Base-by-base conservation (phyloP, 2,329 filamentous ascomycete species). In the Remersonia thermophila region DNA sequence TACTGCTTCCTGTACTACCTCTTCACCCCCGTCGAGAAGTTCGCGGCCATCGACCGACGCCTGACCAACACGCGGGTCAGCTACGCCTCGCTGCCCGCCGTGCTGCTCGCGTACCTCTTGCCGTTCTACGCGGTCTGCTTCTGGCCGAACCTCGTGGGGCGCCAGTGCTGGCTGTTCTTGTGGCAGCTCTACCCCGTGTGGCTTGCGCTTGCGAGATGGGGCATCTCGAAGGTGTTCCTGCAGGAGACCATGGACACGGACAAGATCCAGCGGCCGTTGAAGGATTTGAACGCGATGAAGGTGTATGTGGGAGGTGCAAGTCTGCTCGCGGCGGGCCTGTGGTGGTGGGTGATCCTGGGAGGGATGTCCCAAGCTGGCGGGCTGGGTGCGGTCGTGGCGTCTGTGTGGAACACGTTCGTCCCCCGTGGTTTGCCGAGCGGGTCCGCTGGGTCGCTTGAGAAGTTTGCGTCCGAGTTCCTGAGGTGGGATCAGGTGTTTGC, bases 1-100 rank as follows among this genome's bases (percentile, higher is more conserved):
- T 47, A 44, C 39, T 40, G 36, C 35, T 35, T 42, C 30, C 27
- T 44, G 3, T 43, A 47, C 35, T 47, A 47, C 39, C 11, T 28
- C 25, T 16, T 44, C 25, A 39, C 41, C 11, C 43, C 43, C 14
- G 35, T 47, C 30, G 41, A 41, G 12, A 39, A 36, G 3, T 47
- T 43, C 35, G 30, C 39, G 3, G 38, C 41, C 14, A 13, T 38
- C 26, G 45, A 44, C 34, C 32, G 35, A 28, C 45, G 43, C 18
- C 45, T 47, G 8, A 47, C 45, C 20, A 16, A 28, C 25, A 26
- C 27, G 11, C 32, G 34, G 17, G 29, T 27, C 30, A 35, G 31
- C 8, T 29, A 16, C 11, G 34, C 41, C 32, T 18, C 38, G 3
- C 38, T 47, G 8, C 43, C 45, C 3, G 35, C 43, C 10, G 13